Percentiles rank a stretch among this genome's conserved stretches.
These are phyloP conservation scores for Ceratobasidium sp. DNA, from an alignment of 1,284 basidiomycete genomes.

Conservation along the genomic window DNA sequence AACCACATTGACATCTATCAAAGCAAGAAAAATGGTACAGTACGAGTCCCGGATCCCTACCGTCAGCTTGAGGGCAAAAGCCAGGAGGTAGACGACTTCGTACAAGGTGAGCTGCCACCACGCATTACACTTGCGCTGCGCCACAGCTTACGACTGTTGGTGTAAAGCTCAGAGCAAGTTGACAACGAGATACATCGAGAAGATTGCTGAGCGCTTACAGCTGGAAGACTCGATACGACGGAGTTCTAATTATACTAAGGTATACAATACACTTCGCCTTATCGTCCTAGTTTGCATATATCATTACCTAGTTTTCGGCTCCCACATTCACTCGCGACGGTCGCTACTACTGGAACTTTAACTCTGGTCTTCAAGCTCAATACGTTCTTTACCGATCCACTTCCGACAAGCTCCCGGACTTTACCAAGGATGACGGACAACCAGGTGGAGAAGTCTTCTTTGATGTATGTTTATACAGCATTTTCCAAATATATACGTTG, in stretches of 20 bases:
- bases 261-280: constrained; percentile 53
- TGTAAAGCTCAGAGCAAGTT: constrained; percentile 68
- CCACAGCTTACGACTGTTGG: not conserved
- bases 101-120: constrained; percentile 48
- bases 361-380: constrained; percentile 77
- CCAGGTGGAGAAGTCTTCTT: constrained; percentile 77
- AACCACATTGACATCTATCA: constrained; percentile 77
- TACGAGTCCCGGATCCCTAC: constrained; percentile 78
- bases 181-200: constrained; percentile 71
- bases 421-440: constrained; percentile 60
- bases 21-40: constrained; percentile 70
- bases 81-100: constrained; percentile 67
- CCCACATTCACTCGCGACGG: constrained; percentile 73
- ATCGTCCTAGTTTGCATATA: constrained; percentile 4
- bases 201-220: constrained; percentile 68
- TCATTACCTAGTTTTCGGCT: constrained; percentile 69
- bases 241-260: constrained; percentile 79
- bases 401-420: constrained; percentile 66
- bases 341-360: constrained; percentile 83
- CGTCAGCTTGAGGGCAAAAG: constrained; percentile 75
- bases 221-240: constrained; percentile 72
- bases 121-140: not conserved
- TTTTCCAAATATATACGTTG: not conserved
- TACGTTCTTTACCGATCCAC: constrained; percentile 76
- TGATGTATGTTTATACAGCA: constrained; percentile 64